Percentiles rank a stretch among this genome's conserved stretches.
Evolutionary conservation across 176 grass and related monocot species (phyloP).

Genomic region (Chrysopogon serrulatus): DNA sequence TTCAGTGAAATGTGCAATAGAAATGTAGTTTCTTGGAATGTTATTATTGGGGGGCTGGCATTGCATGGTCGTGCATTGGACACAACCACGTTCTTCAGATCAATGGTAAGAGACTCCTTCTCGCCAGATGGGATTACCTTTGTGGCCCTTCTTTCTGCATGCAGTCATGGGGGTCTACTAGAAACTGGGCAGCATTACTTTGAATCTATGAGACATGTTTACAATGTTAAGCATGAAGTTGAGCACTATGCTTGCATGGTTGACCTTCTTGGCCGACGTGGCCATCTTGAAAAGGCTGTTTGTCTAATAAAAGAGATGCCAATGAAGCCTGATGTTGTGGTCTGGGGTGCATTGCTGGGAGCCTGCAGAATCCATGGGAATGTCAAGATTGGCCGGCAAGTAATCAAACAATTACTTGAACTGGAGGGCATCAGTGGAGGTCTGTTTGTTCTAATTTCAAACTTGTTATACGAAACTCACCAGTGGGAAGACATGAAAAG

Average conservation of each 20-base stretch:
- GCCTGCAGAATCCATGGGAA: conserved; percentile 50
- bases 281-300: conserved; percentile 34
- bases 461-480: conserved; percentile 37
- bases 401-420: conserved; percentile 43
- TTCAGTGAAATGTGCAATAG: conserved; percentile 31
- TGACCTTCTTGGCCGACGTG: conserved; percentile 40
- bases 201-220: conserved; percentile 28
- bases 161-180: conserved; percentile 41
- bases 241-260: conserved; percentile 60
- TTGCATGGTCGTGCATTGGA: conserved; percentile 44
- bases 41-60: conserved; percentile 46
- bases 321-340: conserved; percentile 51
- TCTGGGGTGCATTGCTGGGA: conserved; percentile 53
- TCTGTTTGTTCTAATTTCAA: conserved; percentile 46
- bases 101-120: conserved; percentile 31
- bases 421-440: conserved; percentile 38
- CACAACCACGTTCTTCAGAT: conserved; percentile 26
- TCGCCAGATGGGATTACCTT: conserved; percentile 47
- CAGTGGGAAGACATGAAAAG: conserved; percentile 38
- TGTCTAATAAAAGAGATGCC: conserved; percentile 51
- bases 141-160: conserved; percentile 47
- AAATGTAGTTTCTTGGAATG: conserved; percentile 48
- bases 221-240: conserved; percentile 41
- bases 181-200: conserved; percentile 43
- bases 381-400: conserved; percentile 28